Conservation (phyloP, 345 rosid genomes). For the Microthlaspi erraticum region DNA sequence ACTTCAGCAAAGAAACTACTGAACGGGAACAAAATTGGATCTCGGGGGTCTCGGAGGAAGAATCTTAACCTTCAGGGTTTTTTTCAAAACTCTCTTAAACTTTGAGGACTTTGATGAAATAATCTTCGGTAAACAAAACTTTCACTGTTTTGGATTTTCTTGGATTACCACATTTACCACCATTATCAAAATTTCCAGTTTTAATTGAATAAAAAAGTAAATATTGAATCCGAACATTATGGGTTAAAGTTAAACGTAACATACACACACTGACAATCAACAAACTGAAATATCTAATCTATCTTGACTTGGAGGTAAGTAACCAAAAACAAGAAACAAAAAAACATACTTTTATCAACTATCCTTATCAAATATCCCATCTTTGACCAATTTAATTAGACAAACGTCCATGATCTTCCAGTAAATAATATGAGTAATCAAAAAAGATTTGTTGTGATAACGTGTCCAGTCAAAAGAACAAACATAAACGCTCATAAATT, state of each 20-base stretch:
- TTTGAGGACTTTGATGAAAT: neutral
- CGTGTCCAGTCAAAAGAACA: slow-evolving; percentile 29
- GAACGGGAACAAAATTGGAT: slow-evolving; percentile 2
- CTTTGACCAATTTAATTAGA: slow-evolving; percentile 22
- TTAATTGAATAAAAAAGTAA: too few relatives aligned
- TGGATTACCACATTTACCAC: too few relatives aligned
- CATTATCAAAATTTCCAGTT: too few relatives aligned
- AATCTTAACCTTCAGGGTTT: slow-evolving; percentile 12
- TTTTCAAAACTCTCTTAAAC: slow-evolving; percentile 2
- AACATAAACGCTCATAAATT: slow-evolving; percentile 33
- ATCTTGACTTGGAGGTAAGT: too few relatives aligned
- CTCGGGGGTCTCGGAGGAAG: slow-evolving; percentile 1
- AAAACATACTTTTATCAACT: slow-evolving; percentile 15
- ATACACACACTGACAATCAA: too few relatives aligned
- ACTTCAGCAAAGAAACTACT: too few relatives aligned
- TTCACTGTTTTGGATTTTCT: too few relatives aligned
- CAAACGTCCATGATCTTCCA: slow-evolving; percentile 14
- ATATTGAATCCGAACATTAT: too few relatives aligned
- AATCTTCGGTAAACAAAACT: too few relatives aligned
- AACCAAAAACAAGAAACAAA: too few relatives aligned
- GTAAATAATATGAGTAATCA: neutral
- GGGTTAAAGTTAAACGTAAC: too few relatives aligned
- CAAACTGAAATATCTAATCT: too few relatives aligned
- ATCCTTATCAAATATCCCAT: slow-evolving; percentile 13
- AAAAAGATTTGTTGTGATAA: slow-evolving; percentile 5